Base-by-base conservation (phyloP, 1,139 yeast genomes). In the Debaryomyces fabryi region DNA sequence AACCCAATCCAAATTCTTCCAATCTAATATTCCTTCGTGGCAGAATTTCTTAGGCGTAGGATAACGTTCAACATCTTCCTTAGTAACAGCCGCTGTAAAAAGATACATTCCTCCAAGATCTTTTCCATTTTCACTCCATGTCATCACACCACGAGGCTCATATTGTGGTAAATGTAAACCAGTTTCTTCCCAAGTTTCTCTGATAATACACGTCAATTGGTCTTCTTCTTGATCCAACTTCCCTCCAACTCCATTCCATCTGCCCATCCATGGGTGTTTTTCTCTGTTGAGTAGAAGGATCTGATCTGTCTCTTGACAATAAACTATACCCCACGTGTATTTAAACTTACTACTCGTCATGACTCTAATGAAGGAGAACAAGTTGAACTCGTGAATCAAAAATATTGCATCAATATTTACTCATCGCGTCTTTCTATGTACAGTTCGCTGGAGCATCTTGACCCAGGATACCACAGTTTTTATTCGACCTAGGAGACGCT, bases 181-280 rank as follows among this genome's bases (percentile, higher is more conserved):
- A 0, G 81, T 72, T 55, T 77, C 81, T 58, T 77, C 81, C 15
- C 54, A 39, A 0, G 79, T 70, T 56, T 77, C 81, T 44, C 81
- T 54, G 3, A 70, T 62, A 18, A 76, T 75, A 48, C 81, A 74
- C 8, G 69, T 67, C 29, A 64, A 51, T 1, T 80, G 73, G 2
- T 68, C 51, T 54, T 74, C 80, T 8, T 52, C 60, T 0, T 54
- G 48, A 24, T 75, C 76, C 15, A 76, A 54, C 53, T 77, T 76
- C 1, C 82, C 82, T 3, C 81, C 81, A 12, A 77, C 76, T 1
- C 81, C 82, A 52, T 76, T 76, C 81, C 81, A 77, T 47, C 74
- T 60, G 2, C 82, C 82, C 80, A 74, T 76, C 78, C 80, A 76
- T 1, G 81, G 82, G 16, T 69, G 61, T 51, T 76, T 76, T 47